phyloP scores from a whole-genome alignment of 2,329 filamentous ascomycete species.

The Fusarium nurragi region DNA sequence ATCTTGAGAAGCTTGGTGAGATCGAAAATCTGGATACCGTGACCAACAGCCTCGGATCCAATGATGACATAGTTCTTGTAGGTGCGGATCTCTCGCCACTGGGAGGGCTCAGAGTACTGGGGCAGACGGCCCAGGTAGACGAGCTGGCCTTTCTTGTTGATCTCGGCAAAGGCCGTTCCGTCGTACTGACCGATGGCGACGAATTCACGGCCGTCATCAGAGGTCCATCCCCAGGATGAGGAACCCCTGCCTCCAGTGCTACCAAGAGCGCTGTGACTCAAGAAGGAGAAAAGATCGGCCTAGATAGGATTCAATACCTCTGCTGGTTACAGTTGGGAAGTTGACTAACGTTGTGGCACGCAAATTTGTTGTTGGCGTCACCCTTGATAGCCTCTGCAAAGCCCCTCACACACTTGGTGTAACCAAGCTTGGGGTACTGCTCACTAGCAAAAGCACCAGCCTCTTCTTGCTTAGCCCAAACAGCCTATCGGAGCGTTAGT shows the following conservation, averaged over 20 bases:
- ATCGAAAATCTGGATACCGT: constrained; percentile 73
- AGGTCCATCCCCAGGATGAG: constrained; percentile 59
- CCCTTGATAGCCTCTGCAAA: constrained; percentile 56
- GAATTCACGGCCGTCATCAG: constrained; percentile 59
- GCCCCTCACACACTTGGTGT: constrained; percentile 54
- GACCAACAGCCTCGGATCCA: constrained; percentile 56
- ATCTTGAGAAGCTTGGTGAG: constrained; percentile 62
- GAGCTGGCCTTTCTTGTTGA: constrained; percentile 55
- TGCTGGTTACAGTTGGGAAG: rapidly evolving
- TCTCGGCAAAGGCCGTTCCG: constrained; percentile 61
- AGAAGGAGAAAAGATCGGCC: constrained; percentile 64
- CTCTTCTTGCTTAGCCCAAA: constrained; percentile 48
- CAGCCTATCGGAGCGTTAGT: constrained; percentile 35
- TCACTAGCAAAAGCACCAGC: constrained; percentile 49
- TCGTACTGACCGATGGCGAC: constrained; percentile 60
- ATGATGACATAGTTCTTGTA: constrained; percentile 52
- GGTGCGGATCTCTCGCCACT: constrained; percentile 56
- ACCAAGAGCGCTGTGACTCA: constrained; percentile 63
- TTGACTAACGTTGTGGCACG: constrained; percentile 55
- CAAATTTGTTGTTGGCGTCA: constrained; percentile 58
- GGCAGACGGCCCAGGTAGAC: constrained; percentile 59
- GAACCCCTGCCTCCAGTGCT: constrained; percentile 51
- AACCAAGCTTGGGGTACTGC: constrained; percentile 51
- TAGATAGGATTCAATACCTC: background rate
- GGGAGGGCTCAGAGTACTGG: constrained; percentile 50